A percentile compares a stretch with the other conserved stretches of the same genome.
Evolutionary conservation across 768 basidiomycete genomes (phyloP).

Genomic region (Collybia sordida): DNA sequence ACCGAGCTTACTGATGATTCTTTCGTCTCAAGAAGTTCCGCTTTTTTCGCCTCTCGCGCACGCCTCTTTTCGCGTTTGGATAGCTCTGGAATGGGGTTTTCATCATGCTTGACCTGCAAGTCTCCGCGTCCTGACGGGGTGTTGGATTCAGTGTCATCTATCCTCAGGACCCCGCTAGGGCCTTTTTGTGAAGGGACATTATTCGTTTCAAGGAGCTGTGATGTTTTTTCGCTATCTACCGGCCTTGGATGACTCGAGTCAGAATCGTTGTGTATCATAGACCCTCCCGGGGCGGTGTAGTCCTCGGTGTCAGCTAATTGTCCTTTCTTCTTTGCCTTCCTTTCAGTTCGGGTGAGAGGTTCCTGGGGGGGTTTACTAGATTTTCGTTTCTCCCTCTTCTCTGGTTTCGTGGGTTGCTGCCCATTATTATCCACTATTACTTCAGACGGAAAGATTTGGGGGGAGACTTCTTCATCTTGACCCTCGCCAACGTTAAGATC

Average conservation of each 20-base stretch:
- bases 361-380: not conserved
- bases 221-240: not conserved
- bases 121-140: slow-evolving; percentile 1
- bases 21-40: slow-evolving; percentile 32
- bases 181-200: not conserved
- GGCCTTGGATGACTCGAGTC: not conserved
- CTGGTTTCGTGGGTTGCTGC: slow-evolving; percentile 4
- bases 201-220: not conserved
- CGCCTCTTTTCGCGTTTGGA: slow-evolving; percentile 84
- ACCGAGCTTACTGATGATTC: not conserved
- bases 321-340: slow-evolving; percentile 11
- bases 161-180: not conserved
- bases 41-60: slow-evolving; percentile 76
- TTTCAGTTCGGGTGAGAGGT: not conserved
- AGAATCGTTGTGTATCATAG: not conserved
- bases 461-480: not conserved
- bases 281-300: not conserved
- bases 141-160: slow-evolving; percentile 7
- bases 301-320: slow-evolving; percentile 11
- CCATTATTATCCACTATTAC: slow-evolving; percentile 5
- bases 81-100: slow-evolving; percentile 16
- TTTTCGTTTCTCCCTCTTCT: slow-evolving; percentile 10
- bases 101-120: not conserved
- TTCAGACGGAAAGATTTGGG: not conserved
- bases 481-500: not conserved